Base-by-base conservation (phyloP, 2,329 filamentous ascomycete species). In the Nectriaceae sp. region DNA sequence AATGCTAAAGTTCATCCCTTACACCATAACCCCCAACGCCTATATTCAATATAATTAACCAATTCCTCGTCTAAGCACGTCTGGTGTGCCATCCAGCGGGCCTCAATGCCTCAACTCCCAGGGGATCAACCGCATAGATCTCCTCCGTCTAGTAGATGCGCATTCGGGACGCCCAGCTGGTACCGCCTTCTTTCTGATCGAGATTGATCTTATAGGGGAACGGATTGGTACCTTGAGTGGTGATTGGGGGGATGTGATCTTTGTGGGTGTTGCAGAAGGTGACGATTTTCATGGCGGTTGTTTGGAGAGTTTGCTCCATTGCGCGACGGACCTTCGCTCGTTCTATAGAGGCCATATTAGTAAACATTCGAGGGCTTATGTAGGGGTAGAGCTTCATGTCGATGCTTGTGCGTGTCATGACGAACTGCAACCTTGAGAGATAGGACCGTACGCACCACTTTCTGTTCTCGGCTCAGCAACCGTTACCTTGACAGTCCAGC, bases 221-320 rank as follows among this genome's bases (percentile, higher is more conserved):
- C 0, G 94, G 93, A 68, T 97, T 97, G 40, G 88, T 90, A 65
- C 86, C 91, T 19, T 91, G 94, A 8, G 91, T 96, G 56, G 91
- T 97, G 62, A 97, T 97, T 42, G 93, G 94, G 1, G 94, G 94
- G 57, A 99, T 97, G 70, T 97, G 94, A 64, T 95, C 90, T 68
- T 95, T 96, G 70, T 97, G 88, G 43, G 83, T 76, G 71, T 96
- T 96, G 62, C 90, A 91, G 45, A 89, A 88, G 53, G 85, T 87
- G 59, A 97, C 83, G 61, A 97, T 93, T 72, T 96, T 96, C 76
- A 96, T 83, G 49, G 89, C 88, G 5, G 91, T 89, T 53, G 90
- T 89, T 55, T 91, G 84, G 46, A 99, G 83, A 37, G 90, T 94
- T 53, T 90, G 88, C 63, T 93, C 90, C 88, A 96, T 96, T 42